Percentiles rank a stretch among this genome's conserved stretches.
phyloP scores from a whole-genome alignment of 2,329 filamentous ascomycete genomes.

The Catunica adiposa region DNA sequence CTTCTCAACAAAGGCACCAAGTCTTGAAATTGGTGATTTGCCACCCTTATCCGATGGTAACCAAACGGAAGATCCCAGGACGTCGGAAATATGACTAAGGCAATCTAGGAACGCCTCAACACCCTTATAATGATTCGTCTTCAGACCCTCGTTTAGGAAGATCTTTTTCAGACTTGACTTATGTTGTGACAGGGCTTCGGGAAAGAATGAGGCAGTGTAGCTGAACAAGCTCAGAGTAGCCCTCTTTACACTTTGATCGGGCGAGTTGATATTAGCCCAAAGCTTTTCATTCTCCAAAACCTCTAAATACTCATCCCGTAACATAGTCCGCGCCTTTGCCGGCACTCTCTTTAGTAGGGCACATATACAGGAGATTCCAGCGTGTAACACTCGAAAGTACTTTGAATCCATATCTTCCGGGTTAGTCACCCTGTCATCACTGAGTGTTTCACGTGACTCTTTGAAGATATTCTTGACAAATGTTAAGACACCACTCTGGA shows the following conservation, averaged over 20 bases:
- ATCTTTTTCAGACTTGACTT: conserved; percentile 35
- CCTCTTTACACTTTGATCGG: conserved; percentile 37
- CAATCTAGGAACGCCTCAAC: background rate
- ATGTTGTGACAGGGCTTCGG: conserved; percentile 31
- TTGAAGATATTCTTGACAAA: conserved; percentile 67
- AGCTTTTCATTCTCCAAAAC: conserved; percentile 51
- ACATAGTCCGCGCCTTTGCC: conserved; percentile 39
- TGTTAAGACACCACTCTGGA: conserved; percentile 63
- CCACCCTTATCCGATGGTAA: conserved; percentile 25
- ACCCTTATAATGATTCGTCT: conserved; percentile 56
- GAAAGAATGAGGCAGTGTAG: conserved; percentile 30
- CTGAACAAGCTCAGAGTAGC: conserved; percentile 35
- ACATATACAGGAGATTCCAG: conserved; percentile 37
- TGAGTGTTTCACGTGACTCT: conserved; percentile 68
- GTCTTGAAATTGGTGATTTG: conserved; percentile 35
- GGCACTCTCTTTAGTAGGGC: conserved; percentile 32
- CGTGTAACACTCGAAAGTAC: conserved; percentile 55
- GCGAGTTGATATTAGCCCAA: conserved; percentile 49
- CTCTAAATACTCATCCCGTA: conserved; percentile 43
- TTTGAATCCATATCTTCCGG: conserved; percentile 74
- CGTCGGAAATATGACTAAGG: conserved; percentile 28
- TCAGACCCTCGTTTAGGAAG: conserved; percentile 58
- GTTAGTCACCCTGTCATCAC: conserved; percentile 73
- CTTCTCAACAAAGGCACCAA: conserved; percentile 60
- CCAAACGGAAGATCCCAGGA: conserved; percentile 57